Conservation (phyloP, 441 rosid genomes). For the Viola pubescens region DNA sequence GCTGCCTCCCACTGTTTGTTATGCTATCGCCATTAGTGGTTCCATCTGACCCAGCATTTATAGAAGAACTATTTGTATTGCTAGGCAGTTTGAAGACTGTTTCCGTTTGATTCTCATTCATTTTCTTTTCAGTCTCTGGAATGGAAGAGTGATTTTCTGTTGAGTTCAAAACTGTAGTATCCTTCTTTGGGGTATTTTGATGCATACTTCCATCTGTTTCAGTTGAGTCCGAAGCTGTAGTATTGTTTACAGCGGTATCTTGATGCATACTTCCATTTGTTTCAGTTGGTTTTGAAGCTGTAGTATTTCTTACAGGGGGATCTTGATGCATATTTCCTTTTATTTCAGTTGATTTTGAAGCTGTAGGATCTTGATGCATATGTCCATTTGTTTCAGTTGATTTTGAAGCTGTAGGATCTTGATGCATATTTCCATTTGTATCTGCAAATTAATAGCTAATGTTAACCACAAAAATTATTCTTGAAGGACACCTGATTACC, state of each 20-base stretch:
- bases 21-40: conserved; percentile 32
- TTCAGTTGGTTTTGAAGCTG: conserved; percentile 2
- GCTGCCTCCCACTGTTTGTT: conserved; percentile 56
- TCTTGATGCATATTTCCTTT: no score
- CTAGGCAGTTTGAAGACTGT: conserved; percentile 37
- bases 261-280: conserved; percentile 29
- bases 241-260: conserved; percentile 11
- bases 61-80: conserved; percentile 33
- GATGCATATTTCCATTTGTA: no score
- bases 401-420: no score
- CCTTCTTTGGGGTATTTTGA: conserved; percentile 38
- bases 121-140: conserved; percentile 34
- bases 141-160: conserved; percentile 31
- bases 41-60: conserved; percentile 23
- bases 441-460: conserved; percentile 38
- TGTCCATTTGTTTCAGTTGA: no score
- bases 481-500: neutral
- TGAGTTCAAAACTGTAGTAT: conserved; percentile 27
- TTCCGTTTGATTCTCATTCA: conserved; percentile 35
- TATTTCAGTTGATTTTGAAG: no score
- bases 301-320: no score
- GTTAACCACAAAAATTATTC: conserved; percentile 15
- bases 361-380: no score
- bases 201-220: conserved; percentile 29
- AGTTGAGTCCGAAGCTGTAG: conserved; percentile 16